These are phyloP conservation scores for Alternaria alternata DNA, from an alignment of 2,329 filamentous ascomycete species.

Conservation along the genomic window DNA sequence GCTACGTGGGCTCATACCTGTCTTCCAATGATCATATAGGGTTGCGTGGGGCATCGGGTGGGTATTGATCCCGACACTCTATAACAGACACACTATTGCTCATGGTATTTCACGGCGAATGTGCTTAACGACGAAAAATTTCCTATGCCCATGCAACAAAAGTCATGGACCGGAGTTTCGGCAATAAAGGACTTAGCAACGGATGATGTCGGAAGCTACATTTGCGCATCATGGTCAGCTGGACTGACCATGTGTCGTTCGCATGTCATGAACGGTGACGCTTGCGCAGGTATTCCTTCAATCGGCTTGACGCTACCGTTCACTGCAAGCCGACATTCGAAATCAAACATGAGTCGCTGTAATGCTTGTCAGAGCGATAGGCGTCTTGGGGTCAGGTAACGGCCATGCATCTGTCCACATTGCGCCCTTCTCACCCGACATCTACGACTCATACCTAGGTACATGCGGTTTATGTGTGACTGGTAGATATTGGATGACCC, in stretches of 20 bases:
- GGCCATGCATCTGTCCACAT: conserved; percentile 1
- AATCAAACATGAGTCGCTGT: background rate
- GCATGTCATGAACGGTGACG: conserved; percentile 17
- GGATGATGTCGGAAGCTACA: conserved; percentile 6
- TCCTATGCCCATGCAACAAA: background rate
- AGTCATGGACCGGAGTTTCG: conserved; percentile 14
- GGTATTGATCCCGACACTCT: conserved; percentile 4
- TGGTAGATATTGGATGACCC: conserved; percentile 1
- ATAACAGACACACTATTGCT: conserved; percentile 1
- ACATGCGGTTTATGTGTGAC: conserved; percentile 2
- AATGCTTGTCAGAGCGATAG: background rate
- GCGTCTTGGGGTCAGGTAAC: background rate
- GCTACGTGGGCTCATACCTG: background rate
- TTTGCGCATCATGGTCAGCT: conserved; percentile 1
- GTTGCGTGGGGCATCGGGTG: conserved; percentile 3
- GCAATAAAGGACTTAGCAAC: background rate
- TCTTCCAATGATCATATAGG: conserved; percentile 7
- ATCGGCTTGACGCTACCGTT: background rate
- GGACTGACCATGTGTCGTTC: conserved; percentile 10
- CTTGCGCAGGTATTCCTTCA: conserved; percentile 7
- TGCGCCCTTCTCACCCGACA: background rate
- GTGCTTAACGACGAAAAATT: conserved; percentile 6
- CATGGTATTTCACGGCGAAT: background rate
- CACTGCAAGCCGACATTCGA: background rate
- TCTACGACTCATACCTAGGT: background rate